phyloP scores from a whole-genome alignment of 495 filamentous ascomycete species.

The Talaromyces nanjingensis region DNA sequence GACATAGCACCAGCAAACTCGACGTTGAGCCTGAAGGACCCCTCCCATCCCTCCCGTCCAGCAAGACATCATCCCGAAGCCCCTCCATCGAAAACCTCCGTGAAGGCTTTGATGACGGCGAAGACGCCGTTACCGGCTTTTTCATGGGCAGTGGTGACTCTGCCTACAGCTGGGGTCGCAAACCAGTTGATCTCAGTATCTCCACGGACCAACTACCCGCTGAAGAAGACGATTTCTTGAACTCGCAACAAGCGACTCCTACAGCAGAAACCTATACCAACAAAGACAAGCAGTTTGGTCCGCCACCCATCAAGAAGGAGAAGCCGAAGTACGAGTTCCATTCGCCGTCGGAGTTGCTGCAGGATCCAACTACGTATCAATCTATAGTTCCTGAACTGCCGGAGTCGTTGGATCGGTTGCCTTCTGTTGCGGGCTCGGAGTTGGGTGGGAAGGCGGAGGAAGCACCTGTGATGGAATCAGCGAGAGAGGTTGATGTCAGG shows the following conservation, averaged over 20 bases:
- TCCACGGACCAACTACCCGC: slow-evolving; percentile 16
- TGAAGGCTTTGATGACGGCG: slow-evolving; percentile 20
- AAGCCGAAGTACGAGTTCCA: slow-evolving; percentile 40
- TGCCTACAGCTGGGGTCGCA: slow-evolving; percentile 9
- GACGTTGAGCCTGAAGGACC: slow-evolving; percentile 30
- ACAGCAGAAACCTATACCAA: slow-evolving; percentile 21
- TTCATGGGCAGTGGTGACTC: slow-evolving; percentile 11
- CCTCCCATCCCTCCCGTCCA: slow-evolving; percentile 44
- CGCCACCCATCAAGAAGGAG: slow-evolving; percentile 16
- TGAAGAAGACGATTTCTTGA: slow-evolving; percentile 19
- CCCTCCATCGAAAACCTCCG: slow-evolving; percentile 38
- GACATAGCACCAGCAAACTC: slow-evolving; percentile 33
- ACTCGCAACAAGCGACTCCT: slow-evolving; percentile 32
- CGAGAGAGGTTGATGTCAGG: not conserved
- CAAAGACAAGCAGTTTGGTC: not conserved
- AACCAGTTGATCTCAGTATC: slow-evolving; percentile 17
- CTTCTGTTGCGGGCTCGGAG: slow-evolving; percentile 32
- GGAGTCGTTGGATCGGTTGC: slow-evolving; percentile 21
- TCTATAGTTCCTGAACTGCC: slow-evolving; percentile 18
- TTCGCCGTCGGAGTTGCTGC: slow-evolving; percentile 37
- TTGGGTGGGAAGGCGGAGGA: slow-evolving; percentile 12
- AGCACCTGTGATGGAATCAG: not conserved
- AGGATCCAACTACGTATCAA: slow-evolving; percentile 22
- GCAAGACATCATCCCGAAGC: slow-evolving; percentile 37
- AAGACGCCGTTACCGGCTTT: slow-evolving; percentile 14